Base-by-base conservation (phyloP, 2,329 filamentous ascomycete species). In the Arthrinium phaeospermum region DNA sequence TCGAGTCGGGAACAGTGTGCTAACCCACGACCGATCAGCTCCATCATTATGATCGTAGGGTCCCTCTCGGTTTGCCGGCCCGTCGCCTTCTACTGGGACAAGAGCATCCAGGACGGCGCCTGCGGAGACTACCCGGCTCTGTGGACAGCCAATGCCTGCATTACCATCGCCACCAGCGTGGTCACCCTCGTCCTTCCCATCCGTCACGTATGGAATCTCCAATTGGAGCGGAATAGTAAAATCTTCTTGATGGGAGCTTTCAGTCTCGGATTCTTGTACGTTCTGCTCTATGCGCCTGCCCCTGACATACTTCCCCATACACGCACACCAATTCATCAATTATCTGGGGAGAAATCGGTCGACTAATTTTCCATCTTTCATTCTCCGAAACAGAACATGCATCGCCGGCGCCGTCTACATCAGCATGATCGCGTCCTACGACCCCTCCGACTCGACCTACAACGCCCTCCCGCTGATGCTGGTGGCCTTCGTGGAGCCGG, bases 201-300 rank as follows among this genome's bases (percentile, higher is more conserved):
- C 53, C 75, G 75, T 5, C 53, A 74, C 14, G n/a, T 77, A 6
- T 75, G 75, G 72, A 47, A 45, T 12, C 68, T 76, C 8, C 68
- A 76, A 8, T 45, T 77, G 16, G 67, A 73, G 4, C 61, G n/a
- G 16, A 19, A 16, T 4, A 73, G 72, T 45, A 76, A 75, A 22
- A 53, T 76, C 41, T 71, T 47, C 1, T 41, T 78, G 14, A 75
- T 70, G 8, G 70, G 72, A 22, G 71, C 74, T 8, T 78, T 78
- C 69, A 71, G 75, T 27, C 45, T 78, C 3, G 77, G 77, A 49
- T 71, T 76, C 16, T 64, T 74, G 76, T 78, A 72, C 67, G 74
- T 74, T 41, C 10, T 10, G 10, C 7, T 41, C 7, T 41, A 41
- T 41, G 37, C 37, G 37, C 37, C 37, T 41, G 37, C 7, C 37